These are phyloP conservation scores for Dioszegia crocea DNA, from an alignment of 768 basidiomycete genomes.

Conservation along the genomic window DNA sequence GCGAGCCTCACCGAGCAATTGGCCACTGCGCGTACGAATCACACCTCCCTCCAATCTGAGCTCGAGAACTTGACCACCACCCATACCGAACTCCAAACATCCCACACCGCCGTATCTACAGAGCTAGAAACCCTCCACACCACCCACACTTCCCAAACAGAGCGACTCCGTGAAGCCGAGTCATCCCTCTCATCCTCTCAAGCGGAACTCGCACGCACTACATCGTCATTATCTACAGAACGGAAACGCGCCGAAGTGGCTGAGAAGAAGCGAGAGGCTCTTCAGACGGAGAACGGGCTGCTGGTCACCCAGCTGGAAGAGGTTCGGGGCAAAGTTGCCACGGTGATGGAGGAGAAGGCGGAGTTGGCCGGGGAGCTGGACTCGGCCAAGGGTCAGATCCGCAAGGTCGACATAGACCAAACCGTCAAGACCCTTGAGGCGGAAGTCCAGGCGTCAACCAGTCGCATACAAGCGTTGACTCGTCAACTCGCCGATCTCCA, in stretches of 20 bases:
- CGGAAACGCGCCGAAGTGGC: slow-evolving; percentile 38
- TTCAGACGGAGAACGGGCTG: slow-evolving; percentile 45
- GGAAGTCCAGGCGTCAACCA: slow-evolving; percentile 27
- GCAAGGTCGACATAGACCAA: not conserved
- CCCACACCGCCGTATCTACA: not conserved
- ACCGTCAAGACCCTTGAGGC: slow-evolving; percentile 20
- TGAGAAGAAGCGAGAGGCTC: slow-evolving; percentile 31
- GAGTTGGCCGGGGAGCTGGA: slow-evolving; percentile 29
- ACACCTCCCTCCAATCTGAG: slow-evolving; percentile 4
- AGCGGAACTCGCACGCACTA: slow-evolving; percentile 18
- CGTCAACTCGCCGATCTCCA: slow-evolving; percentile 41
- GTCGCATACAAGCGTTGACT: slow-evolving; percentile 32
- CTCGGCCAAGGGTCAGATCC: not conserved
- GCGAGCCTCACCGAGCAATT: not conserved
- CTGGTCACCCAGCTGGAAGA: slow-evolving; percentile 46
- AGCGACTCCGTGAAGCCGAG: not conserved
- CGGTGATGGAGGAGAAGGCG: slow-evolving; percentile 45
- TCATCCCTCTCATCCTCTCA: slow-evolving; percentile 3
- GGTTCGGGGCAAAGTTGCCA: slow-evolving; percentile 42
- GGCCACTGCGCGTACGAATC: not conserved
- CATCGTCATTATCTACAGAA: slow-evolving; percentile 13
- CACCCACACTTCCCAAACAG: not conserved
- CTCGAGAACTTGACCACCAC: not conserved
- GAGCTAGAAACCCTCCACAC: not conserved
- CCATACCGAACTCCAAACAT: not conserved